Conservation (phyloP, 2,329 filamentous ascomycete species). For the Aspergillus aculeatinus region DNA sequence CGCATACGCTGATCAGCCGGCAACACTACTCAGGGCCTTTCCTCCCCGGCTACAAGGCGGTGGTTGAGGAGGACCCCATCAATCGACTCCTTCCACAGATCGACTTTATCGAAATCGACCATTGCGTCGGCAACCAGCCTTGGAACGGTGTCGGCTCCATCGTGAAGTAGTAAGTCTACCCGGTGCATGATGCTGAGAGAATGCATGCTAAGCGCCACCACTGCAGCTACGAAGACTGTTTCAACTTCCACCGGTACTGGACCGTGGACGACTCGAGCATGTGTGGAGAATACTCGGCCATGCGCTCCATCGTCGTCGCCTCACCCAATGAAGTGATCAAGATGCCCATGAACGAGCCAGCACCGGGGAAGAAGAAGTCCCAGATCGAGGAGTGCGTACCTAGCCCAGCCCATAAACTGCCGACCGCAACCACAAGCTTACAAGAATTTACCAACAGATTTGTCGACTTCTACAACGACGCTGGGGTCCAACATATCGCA, state of each 20-base stretch:
- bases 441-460: conserved; percentile 21
- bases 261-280: conserved; percentile 86
- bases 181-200: not conserved
- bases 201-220: conserved; percentile 15
- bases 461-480: conserved; percentile 79
- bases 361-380: conserved; percentile 75
- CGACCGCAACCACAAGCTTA: too few species aligned
- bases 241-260: conserved; percentile 94
- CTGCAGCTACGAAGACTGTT: conserved; percentile 71
- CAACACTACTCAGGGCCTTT: conserved; percentile 68
- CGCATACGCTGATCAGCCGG: conserved; percentile 78
- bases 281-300: conserved; percentile 82
- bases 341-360: conserved; percentile 96
- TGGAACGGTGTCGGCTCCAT: conserved; percentile 74
- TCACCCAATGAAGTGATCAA: conserved; percentile 80
- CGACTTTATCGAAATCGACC: conserved; percentile 75
- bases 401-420: too few species aligned
- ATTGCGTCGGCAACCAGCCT: conserved; percentile 93
- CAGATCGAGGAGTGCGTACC: conserved; percentile 78
- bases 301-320: conserved; percentile 83
- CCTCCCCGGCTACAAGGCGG: conserved; percentile 70
- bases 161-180: conserved; percentile 51
- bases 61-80: conserved; percentile 46
- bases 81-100: conserved; percentile 58
- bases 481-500: conserved; percentile 88